Conservation (phyloP, 1,139 yeast genomes). For the Yamadazyma buinensis region DNA sequence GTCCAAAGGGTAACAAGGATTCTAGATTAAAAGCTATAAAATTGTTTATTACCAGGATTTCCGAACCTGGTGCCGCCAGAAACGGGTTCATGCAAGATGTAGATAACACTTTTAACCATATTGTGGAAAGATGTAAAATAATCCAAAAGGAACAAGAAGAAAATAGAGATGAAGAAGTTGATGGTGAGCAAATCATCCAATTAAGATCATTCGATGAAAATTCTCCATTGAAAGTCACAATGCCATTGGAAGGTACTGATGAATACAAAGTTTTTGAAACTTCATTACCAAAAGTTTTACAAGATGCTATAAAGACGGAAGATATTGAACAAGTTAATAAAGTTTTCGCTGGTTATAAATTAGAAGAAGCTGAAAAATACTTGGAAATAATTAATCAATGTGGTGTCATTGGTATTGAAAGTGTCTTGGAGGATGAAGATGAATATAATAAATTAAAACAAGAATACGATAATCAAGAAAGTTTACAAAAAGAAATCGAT, state of each 20-base stretch:
- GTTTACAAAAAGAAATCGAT: slow-evolving; percentile 11
- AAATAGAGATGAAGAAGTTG: slow-evolving; percentile 26
- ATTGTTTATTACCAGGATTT: slow-evolving; percentile 65
- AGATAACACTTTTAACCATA: slow-evolving; percentile 66
- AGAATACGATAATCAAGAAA: slow-evolving; percentile 36
- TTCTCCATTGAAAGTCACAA: slow-evolving; percentile 65
- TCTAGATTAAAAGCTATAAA: slow-evolving; percentile 52
- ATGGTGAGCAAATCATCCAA: slow-evolving; percentile 79
- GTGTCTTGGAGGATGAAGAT: slow-evolving; percentile 68
- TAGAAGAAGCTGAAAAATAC: slow-evolving; percentile 76
- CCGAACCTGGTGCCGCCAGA: slow-evolving; percentile 53
- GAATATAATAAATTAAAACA: slow-evolving; percentile 63
- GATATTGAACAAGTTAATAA: slow-evolving; percentile 77
- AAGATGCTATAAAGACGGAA: slow-evolving; percentile 68
- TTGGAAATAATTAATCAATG: slow-evolving; percentile 75
- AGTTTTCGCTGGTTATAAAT: slow-evolving; percentile 71
- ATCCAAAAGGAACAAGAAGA: slow-evolving; percentile 45
- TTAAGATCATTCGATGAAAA: slow-evolving; percentile 84
- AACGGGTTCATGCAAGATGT: slow-evolving; percentile 72
- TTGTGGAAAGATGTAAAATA: slow-evolving; percentile 67
- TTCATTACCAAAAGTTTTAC: slow-evolving; percentile 61
- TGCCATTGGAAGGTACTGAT: slow-evolving; percentile 58
- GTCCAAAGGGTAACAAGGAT: slow-evolving; percentile 30
- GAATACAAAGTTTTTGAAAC: slow-evolving; percentile 54
- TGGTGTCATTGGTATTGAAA: slow-evolving; percentile 80